Conservation (phyloP, 352 stramenopile species). For the Phytopythium aichiense region DNA sequence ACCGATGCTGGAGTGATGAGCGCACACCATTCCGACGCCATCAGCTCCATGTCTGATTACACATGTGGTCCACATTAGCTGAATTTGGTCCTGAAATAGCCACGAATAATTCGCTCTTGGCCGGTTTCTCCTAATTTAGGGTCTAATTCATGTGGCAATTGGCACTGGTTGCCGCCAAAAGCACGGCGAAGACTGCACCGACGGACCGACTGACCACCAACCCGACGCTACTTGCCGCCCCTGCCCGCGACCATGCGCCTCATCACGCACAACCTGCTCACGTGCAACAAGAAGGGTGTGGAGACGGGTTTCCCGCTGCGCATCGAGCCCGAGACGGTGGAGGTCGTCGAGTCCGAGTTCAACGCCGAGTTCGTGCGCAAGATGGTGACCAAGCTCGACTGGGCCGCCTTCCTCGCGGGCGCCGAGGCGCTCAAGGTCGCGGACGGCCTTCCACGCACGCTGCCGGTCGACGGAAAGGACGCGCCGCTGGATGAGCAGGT, state of each 20-base stretch:
- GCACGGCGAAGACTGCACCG: too few relatives aligned
- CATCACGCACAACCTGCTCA: constrained; percentile 94
- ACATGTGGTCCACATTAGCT: neutral
- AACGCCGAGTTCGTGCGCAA: constrained; percentile 82
- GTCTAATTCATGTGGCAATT: neutral
- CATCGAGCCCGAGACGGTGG: constrained; percentile 80
- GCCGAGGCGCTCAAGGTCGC: constrained; percentile 66
- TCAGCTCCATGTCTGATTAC: neutral
- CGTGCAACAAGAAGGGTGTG: constrained; percentile 93
- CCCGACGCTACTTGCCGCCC: neutral
- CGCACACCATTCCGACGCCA: neutral
- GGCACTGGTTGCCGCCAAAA: neutral
- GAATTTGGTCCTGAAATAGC: too few relatives aligned
- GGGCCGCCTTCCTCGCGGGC: constrained; percentile 75
- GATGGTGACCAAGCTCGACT: constrained; percentile 90
- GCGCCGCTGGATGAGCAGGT: constrained; percentile 54
- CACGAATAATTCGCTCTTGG: too few relatives aligned
- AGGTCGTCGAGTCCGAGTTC: constrained; percentile 84
- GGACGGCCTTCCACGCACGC: constrained; percentile 60
- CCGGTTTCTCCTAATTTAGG: neutral
- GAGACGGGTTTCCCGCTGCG: constrained; percentile 89
- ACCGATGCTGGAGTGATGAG: neutral
- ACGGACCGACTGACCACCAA: neutral
- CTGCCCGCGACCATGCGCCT: constrained; percentile 64
- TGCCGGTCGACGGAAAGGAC: constrained; percentile 29